A percentile compares a stretch with the other conserved stretches of the same genome.
These are phyloP conservation scores for Ogataea hybrid DNA, from an alignment of 1,139 yeast species.

Conservation along the genomic window DNA sequence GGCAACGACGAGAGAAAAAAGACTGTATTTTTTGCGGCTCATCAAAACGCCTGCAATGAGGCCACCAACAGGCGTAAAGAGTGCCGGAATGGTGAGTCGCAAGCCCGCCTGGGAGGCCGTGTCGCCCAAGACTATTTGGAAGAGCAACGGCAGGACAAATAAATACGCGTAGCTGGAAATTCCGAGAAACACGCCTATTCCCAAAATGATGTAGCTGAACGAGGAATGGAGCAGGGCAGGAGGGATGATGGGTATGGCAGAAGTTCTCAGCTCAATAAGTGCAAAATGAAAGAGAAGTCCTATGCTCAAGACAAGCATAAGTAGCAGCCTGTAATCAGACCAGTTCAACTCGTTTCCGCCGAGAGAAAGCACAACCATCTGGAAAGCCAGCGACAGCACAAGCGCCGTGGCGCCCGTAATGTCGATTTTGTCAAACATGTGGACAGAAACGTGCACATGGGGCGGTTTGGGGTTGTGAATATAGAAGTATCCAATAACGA, in stretches of 20 bases:
- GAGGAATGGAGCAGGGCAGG: slow-evolving; percentile 31
- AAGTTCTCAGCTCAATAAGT: slow-evolving; percentile 33
- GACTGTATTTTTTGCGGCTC: slow-evolving; percentile 20
- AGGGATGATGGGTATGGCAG: slow-evolving; percentile 39
- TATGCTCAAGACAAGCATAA: slow-evolving; percentile 8
- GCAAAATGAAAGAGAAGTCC: slow-evolving; percentile 14
- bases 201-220: slow-evolving; percentile 32
- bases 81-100: slow-evolving; percentile 39
- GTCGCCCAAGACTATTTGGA: slow-evolving; percentile 36
- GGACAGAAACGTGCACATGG: not conserved
- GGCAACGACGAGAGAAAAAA: slow-evolving; percentile 26
- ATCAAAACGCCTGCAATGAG: slow-evolving; percentile 38
- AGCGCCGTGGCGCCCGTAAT: slow-evolving; percentile 14
- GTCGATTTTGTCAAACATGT: slow-evolving; percentile 12
- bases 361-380: slow-evolving; percentile 13
- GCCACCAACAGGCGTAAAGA: slow-evolving; percentile 41
- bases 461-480: slow-evolving; percentile 9
- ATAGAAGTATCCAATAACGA: slow-evolving; percentile 10
- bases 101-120: slow-evolving; percentile 33
- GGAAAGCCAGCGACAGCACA: slow-evolving; percentile 15
- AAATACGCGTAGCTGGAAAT: slow-evolving; percentile 39
- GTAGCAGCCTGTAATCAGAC: slow-evolving; percentile 9
- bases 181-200: slow-evolving; percentile 38
- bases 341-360: slow-evolving; percentile 17
- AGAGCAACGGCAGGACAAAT: slow-evolving; percentile 40